A percentile compares a stretch with the other conserved stretches of the same genome.
Evolutionary conservation across 208 protist species (phyloP).

Genomic region (Vickermania ingenoplastis): DNA sequence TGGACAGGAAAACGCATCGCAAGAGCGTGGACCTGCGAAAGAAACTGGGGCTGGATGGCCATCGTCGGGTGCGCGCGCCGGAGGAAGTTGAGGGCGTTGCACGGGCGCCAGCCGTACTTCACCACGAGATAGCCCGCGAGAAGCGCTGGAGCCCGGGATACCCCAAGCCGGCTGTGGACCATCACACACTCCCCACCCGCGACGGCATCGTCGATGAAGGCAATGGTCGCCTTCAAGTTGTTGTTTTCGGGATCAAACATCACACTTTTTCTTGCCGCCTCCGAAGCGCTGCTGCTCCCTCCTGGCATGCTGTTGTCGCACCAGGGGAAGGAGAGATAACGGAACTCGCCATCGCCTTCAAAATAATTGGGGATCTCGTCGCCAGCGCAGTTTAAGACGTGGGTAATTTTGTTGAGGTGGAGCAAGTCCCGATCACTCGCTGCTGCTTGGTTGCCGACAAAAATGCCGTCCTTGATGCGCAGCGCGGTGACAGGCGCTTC

Average conservation of each 20-base stretch:
- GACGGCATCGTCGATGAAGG: constrained; percentile 85
- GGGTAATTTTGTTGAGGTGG: constrained; percentile 88
- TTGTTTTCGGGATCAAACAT: constrained; percentile 79
- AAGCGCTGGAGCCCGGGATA: constrained; percentile 72
- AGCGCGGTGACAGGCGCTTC: constrained; percentile 61
- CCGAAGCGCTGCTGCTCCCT: constrained; percentile 44
- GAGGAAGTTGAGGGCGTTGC: constrained; percentile 74
- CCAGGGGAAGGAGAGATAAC: constrained; percentile 89
- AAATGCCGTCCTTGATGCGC: constrained; percentile 89
- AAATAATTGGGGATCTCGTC: constrained; percentile 68
- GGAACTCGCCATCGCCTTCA: constrained; percentile 47
- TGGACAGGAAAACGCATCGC: constrained; percentile 73
- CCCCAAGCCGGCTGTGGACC: constrained; percentile 78
- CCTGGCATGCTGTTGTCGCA: constrained; percentile 33
- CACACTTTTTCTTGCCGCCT: constrained; percentile 21
- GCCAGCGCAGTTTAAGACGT: constrained; percentile 89
- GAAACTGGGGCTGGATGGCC: constrained; percentile 86
- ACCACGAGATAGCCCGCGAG: constrained; percentile 85
- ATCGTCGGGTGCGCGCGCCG: constrained; percentile 85
- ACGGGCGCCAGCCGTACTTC: constrained; percentile 89
- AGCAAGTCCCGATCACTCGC: constrained; percentile 85
- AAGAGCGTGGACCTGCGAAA: constrained; percentile 80
- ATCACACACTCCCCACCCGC: constrained; percentile 79
- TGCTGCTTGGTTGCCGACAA: constrained; percentile 78
- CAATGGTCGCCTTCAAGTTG: constrained; percentile 56